Percentiles rank a stretch among this genome's conserved stretches.
These are phyloP conservation scores for Candida manassasensis DNA, from an alignment of 805 yeast genomes.

Conservation along the genomic window DNA sequence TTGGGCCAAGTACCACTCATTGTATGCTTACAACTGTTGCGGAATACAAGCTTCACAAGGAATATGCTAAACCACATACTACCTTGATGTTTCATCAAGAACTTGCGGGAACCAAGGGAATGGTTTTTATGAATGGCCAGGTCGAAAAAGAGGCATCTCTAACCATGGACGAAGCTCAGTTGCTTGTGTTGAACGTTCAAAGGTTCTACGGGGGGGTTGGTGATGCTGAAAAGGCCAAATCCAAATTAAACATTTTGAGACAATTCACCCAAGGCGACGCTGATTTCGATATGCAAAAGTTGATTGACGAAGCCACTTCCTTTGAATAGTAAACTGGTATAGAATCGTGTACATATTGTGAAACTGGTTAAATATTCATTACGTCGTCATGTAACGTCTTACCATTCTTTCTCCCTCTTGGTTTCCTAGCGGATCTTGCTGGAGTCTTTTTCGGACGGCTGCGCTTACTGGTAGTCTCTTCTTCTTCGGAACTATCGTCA, in stretches of 20 bases:
- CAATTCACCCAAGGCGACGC: constrained; percentile 68
- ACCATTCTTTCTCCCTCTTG: constrained; percentile 4
- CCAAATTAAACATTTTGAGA: constrained; percentile 53
- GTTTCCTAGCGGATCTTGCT: constrained; percentile 1
- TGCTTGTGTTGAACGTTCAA: constrained; percentile 70
- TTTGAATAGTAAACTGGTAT: constrained; percentile 39
- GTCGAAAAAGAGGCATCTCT: constrained; percentile 69
- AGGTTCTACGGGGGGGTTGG: constrained; percentile 73
- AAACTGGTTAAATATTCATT: constrained; percentile 12
- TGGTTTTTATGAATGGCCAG: constrained; percentile 82
- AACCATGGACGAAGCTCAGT: constrained; percentile 70
- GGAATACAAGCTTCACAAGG: constrained; percentile 85
- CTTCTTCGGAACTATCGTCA: constrained; percentile 5
- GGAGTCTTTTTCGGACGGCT: background rate
- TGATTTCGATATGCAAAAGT: constrained; percentile 59
- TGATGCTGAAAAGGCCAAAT: constrained; percentile 34
- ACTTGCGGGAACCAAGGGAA: constrained; percentile 49
- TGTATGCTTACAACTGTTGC: constrained; percentile 88
- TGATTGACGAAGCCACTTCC: constrained; percentile 71
- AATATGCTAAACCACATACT: constrained; percentile 93
- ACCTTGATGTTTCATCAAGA: constrained; percentile 86
- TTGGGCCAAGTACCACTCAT: constrained; percentile 78
- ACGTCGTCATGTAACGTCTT: constrained; percentile 11
- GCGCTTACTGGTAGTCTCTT: no score
- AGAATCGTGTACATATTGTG: constrained; percentile 1